A percentile compares a stretch with the other conserved stretches of the same genome.
Conservation (phyloP, 768 basidiomycete species). For the Calvatia gigantea region DNA sequence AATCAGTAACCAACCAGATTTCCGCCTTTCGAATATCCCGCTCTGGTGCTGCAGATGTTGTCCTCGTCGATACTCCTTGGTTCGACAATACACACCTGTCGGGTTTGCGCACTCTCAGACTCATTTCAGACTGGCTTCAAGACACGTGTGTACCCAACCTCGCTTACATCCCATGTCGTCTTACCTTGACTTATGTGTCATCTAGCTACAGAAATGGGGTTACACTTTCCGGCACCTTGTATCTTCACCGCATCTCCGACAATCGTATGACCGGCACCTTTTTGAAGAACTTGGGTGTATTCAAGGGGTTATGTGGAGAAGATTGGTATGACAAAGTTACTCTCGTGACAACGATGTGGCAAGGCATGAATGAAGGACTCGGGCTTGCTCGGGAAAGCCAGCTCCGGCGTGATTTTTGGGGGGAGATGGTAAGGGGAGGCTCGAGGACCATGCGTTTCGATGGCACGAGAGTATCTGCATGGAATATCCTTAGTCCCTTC, state of each 20-base stretch:
- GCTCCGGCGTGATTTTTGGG: slow-evolving; percentile 2
- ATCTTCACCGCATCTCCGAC: slow-evolving; percentile 7
- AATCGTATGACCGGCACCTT: background rate
- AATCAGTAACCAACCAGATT: slow-evolving; percentile 22
- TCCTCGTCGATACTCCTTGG: slow-evolving; percentile 24
- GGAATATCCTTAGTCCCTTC: background rate
- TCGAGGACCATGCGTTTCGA: background rate
- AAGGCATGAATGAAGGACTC: background rate
- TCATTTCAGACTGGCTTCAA: slow-evolving; percentile 23
- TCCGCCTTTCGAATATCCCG: slow-evolving; percentile 10
- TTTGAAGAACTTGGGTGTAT: background rate
- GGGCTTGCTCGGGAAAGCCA: background rate
- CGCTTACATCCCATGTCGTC: background rate
- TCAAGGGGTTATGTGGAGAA: slow-evolving; percentile 5
- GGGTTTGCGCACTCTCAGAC: slow-evolving; percentile 21
- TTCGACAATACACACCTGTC: slow-evolving; percentile 21
- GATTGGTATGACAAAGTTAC: background rate
- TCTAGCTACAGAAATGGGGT: background rate
- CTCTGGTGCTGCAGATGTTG: slow-evolving; percentile 3
- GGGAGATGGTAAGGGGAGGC: background rate
- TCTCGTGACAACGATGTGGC: slow-evolving; percentile 14
- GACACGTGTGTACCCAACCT: slow-evolving; percentile 17
- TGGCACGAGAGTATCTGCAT: background rate
- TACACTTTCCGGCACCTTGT: background rate
- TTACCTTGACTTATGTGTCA: background rate